Evolutionary conservation across 306 rosid species (phyloP), one percentile per base, ranked within the genome.

Genomic region (Luffa acutangula): DNA sequence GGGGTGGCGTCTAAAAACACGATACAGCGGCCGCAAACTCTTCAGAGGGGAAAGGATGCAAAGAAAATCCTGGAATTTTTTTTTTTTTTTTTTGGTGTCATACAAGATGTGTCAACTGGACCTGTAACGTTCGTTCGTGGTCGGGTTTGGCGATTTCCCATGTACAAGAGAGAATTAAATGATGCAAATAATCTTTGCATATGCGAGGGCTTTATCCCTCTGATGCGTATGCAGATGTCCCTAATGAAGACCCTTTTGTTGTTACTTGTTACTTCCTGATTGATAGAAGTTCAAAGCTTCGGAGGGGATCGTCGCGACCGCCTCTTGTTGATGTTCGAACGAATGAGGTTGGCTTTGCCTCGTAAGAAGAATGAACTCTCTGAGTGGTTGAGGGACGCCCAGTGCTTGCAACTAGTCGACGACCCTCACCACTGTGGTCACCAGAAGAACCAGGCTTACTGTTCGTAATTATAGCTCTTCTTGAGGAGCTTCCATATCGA

Each of bases 401-500:
- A 11, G 85, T 86, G 62, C 72, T 65, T 4, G 95, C 48, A 62
- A 87, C 80, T 63, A 90, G 71, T 76, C 96, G 83, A 77, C 99
- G 98, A 51, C 83, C 81, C 67, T 90, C 94, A 3, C 86, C 93
- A 4, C 85, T 86, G 81, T 85, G 84, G 62, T 93, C 97, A 46
- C 84, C 94, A 4, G 99, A 91, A 49, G 96, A 86, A 75, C 87
- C 54, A 37, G 84, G 90, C 93, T 76, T 93, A 84, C 85, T 86
- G 64, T 89, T 87, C 72, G 96, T 21, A 77, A 84, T 57, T 20
- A 89, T 11, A 51, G 91, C 93, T 84, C 80, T 96, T 86, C 94
- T 91, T 45, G 99, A 93, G 80, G 80, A 84, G 93, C 99, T 96
- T n/a, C 93, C 97, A 80, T 91, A 90, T 72, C 97, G 89, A 59